Base-by-base conservation (phyloP, 441 rosid genomes). In the Euphorbia schlechtendalii region DNA sequence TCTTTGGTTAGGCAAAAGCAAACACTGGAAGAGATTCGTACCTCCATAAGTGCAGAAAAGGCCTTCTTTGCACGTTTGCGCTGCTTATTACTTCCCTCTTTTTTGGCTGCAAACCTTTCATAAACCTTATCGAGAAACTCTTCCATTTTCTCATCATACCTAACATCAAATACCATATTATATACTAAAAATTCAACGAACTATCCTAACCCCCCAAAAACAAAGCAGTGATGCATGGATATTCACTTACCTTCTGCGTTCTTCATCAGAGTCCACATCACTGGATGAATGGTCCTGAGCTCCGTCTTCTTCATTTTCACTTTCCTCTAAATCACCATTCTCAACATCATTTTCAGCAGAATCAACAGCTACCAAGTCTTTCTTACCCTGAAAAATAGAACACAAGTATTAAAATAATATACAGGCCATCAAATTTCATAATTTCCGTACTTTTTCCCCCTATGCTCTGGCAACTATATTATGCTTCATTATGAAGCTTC, bases 241-340 rank as follows among this genome's bases (percentile, higher is more conserved):
- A 48, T 25, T 36, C 63, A 51, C 8, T 18, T 20, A 92, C 98
- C 82, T 85, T 73, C 72, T 75, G 40, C 84, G 86, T 63, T 93
- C 95, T 69, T 84, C 95, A 59, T 93, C 97, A 60, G 96, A 85
- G 74, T 93, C 99, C 4, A 81, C 7, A 74, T 80, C 92, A 73
- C 87, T 83, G 59, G 83, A 69, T 30, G 83, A 77, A 28, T 77
- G 76, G 24, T 82, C 89, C 64, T 75, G 51, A 56, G 64, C 61
- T 65, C 55, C 81, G 57, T 71, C 75, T 54, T 76, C 82, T 69
- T 86, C 96, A 61, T 78, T 73, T 51, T 88, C 93, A 74, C 81
- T 81, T 61, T 76, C 86, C 41, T 51, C 53, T 15, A 70, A 43
- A 17, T 77, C 76, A 55, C 27, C 81, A 71, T 77, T 63, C 46